Conservation (phyloP, 1,139 yeast genomes). For the Saccharomycopsis phalli region DNA sequence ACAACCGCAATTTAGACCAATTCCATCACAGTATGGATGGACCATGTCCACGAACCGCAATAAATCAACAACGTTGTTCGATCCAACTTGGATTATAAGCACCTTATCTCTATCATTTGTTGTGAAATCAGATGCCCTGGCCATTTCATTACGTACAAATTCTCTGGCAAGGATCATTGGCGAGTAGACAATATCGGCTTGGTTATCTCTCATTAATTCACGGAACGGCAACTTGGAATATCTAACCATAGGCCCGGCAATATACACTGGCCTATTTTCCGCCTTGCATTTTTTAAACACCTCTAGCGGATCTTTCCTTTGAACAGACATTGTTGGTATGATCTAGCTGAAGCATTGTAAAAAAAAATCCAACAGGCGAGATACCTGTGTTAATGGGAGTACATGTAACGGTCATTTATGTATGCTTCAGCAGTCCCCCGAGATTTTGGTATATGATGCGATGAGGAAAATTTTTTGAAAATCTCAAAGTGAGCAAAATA, state of each 20-base stretch:
- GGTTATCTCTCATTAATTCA: constrained; percentile 64
- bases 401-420: too few species aligned
- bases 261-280: constrained; percentile 50
- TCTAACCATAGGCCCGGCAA: constrained; percentile 97
- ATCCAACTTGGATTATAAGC: constrained; percentile 85
- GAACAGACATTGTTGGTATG: too few species aligned
- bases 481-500: too few species aligned
- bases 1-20: constrained; percentile 95
- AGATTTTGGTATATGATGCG: too few species aligned
- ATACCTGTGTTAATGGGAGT: too few species aligned
- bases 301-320: too few species aligned
- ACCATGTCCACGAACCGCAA: constrained; percentile 80
- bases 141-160: constrained; percentile 76
- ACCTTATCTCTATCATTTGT: constrained; percentile 65
- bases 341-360: too few species aligned
- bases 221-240: constrained; percentile 92
- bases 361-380: too few species aligned
- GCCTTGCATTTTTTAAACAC: constrained; percentile 8
- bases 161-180: constrained; percentile 97
- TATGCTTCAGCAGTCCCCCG: too few species aligned
- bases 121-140: constrained; percentile 76
- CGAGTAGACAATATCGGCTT: constrained; percentile 77
- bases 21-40: constrained; percentile 85
- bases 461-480: too few species aligned
- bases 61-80: constrained; percentile 78